These are phyloP conservation scores for Dactylellina sp. DNA, from an alignment of 2,329 filamentous ascomycete species.

Conservation along the genomic window DNA sequence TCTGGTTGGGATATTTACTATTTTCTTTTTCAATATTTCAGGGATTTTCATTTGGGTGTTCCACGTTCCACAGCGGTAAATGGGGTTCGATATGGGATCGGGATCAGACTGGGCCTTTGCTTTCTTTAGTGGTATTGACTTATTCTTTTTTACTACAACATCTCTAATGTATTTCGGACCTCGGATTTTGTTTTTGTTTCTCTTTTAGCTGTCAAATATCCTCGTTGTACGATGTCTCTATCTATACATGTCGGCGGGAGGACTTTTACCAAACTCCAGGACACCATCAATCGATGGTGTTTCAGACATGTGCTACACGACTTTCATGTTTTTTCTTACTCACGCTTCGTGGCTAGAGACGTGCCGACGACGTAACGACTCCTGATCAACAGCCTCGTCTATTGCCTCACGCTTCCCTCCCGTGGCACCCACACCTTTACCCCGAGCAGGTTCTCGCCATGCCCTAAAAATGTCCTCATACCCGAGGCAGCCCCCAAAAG, in stretches of 20 bases:
- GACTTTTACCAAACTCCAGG: constrained; percentile 52
- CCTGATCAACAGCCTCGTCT: constrained; percentile 28
- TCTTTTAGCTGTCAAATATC: constrained; percentile 31
- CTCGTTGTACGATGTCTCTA: no score
- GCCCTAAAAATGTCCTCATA: constrained; percentile 20
- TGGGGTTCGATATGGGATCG: constrained; percentile 38
- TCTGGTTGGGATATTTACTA: constrained; percentile 40
- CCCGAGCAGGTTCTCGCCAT: constrained; percentile 52
- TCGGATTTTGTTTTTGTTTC: constrained; percentile 41
- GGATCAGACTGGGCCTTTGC: constrained; percentile 55
- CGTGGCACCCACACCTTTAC: constrained; percentile 54
- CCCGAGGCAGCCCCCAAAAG: constrained; percentile 20
- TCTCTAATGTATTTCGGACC: constrained; percentile 51
- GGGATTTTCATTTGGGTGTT: constrained; percentile 54
- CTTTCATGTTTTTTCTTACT: constrained; percentile 45
- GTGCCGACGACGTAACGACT: constrained; percentile 40
- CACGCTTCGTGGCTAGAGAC: constrained; percentile 41
- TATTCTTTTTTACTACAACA: constrained; percentile 41
- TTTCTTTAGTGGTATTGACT: constrained; percentile 51
- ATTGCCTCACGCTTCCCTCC: constrained; percentile 49
- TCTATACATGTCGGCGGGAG: constrained; percentile 18
- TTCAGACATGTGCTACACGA: constrained; percentile 43
- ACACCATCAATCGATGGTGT: constrained; percentile 36
- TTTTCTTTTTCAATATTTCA: constrained; percentile 38
- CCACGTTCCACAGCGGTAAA: constrained; percentile 56